A percentile compares a stretch with the other conserved stretches of the same genome.
Evolutionary conservation across 768 basidiomycete genomes (phyloP).

Genomic region (Pulveroboletus sp.): DNA sequence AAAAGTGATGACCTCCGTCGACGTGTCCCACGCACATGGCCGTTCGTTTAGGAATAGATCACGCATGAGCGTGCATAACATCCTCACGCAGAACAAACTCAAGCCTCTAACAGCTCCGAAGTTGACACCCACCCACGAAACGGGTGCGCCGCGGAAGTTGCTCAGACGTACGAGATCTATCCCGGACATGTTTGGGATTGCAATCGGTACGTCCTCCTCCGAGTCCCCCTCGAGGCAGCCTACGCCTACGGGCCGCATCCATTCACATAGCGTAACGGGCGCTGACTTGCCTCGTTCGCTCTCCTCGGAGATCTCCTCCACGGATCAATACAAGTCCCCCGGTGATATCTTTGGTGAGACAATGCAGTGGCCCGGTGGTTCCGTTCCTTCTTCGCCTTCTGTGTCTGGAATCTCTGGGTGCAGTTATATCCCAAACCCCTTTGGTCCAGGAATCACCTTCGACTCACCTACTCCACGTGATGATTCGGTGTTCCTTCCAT

Average conservation of each 20-base stretch:
- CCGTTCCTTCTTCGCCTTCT: constrained; percentile 35
- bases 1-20: constrained; percentile 29
- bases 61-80: constrained; percentile 64
- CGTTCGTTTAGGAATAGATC: constrained; percentile 48
- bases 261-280: constrained; percentile 76
- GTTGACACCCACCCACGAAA: constrained; percentile 30
- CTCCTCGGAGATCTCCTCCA: constrained; percentile 18
- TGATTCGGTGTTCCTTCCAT: constrained; percentile 37
- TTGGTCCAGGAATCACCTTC: constrained; percentile 59
- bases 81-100: constrained; percentile 48
- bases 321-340: constrained; percentile 23
- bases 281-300: constrained; percentile 52
- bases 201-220: constrained; percentile 25
- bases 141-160: constrained; percentile 41
- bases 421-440: constrained; percentile 46
- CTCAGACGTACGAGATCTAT: constrained; percentile 74
- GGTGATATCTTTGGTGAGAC: constrained; percentile 60
- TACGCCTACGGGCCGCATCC: constrained; percentile 48
- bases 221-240: constrained; percentile 29
- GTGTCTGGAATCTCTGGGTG: constrained; percentile 18
- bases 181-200: constrained; percentile 45
- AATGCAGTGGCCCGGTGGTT: constrained; percentile 51
- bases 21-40: constrained; percentile 33
- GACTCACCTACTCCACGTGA: constrained; percentile 51
- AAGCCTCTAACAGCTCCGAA: constrained; percentile 29